Percentiles rank a stretch among this genome's conserved stretches.
These are phyloP conservation scores for Ogataea populi-albae DNA, from an alignment of 805 yeast species.

Conservation along the genomic window DNA sequence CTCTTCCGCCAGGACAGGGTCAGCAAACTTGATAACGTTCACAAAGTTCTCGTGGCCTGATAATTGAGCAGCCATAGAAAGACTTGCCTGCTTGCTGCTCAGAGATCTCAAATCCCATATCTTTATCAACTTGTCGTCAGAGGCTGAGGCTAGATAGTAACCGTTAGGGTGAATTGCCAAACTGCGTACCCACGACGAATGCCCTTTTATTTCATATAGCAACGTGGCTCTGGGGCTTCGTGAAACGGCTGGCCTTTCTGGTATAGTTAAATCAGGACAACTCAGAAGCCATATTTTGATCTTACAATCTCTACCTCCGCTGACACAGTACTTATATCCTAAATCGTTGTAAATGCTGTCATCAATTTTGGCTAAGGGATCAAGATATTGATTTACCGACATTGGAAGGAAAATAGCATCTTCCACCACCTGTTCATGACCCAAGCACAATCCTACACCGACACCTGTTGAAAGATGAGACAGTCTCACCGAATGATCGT, in stretches of 20 bases:
- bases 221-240: constrained; percentile 60
- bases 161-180: constrained; percentile 75
- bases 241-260: constrained; percentile 40
- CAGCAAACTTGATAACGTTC: constrained; percentile 56
- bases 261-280: constrained; percentile 52
- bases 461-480: constrained; percentile 65
- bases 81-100: constrained; percentile 30
- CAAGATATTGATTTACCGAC: constrained; percentile 45
- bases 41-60: constrained; percentile 75
- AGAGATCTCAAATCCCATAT: constrained; percentile 66
- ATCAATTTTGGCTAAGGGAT: constrained; percentile 34
- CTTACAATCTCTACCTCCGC: constrained; percentile 77
- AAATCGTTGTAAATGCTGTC: constrained; percentile 33
- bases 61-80: constrained; percentile 33
- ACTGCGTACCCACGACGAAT: constrained; percentile 82
- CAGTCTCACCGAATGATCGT: constrained; percentile 70
- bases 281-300: constrained; percentile 79
- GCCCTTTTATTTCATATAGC: constrained; percentile 62
- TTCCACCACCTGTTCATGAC: constrained; percentile 85
- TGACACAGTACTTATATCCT: constrained; percentile 70
- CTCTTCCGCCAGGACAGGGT: constrained; percentile 33
- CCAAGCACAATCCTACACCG: constrained; percentile 63
- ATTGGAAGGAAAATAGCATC: constrained; percentile 63
- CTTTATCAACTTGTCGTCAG: constrained; percentile 75
- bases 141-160: constrained; percentile 59